Conservation (phyloP, 2,329 filamentous ascomycete species). For the Pseudogymnoascus sp. region DNA sequence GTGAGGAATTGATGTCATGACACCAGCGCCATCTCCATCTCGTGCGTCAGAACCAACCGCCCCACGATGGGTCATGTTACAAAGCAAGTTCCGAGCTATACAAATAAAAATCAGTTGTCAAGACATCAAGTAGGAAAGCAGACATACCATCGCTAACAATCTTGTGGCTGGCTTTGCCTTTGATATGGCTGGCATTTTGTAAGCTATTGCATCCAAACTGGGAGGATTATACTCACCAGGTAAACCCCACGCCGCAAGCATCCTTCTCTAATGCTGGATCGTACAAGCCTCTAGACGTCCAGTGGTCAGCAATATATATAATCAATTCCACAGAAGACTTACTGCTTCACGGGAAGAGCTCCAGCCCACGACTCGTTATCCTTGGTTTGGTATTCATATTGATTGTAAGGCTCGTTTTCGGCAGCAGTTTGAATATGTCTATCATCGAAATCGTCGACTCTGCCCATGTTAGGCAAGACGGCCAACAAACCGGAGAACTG, state of each 20-base stretch:
- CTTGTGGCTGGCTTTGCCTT: slow-evolving; percentile 94
- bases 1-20: slow-evolving; percentile 98
- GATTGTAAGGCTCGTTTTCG: slow-evolving; percentile 52
- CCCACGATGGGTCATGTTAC: slow-evolving; percentile 99
- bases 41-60: slow-evolving; percentile 95
- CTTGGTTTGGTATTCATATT: slow-evolving; percentile 81
- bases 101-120: slow-evolving; percentile 28
- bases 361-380: slow-evolving; percentile 87
- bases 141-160: slow-evolving; percentile 91
- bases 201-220: background rate
- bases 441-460: slow-evolving; percentile 60
- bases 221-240: slow-evolving; percentile 59
- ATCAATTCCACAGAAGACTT: slow-evolving; percentile 23
- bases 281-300: slow-evolving; percentile 72
- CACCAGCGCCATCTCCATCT: slow-evolving; percentile 96
- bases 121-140: slow-evolving; percentile 10
- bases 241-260: slow-evolving; percentile 98
- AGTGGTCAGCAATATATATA: background rate
- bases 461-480: slow-evolving; percentile 61
- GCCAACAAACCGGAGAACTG: background rate
- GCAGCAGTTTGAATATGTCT: slow-evolving; percentile 56
- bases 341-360: slow-evolving; percentile 91
- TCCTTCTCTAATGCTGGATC: slow-evolving; percentile 95
- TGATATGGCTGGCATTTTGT: slow-evolving; percentile 67
- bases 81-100: slow-evolving; percentile 81